Evolutionary conservation across 352 stramenopile genomes (phyloP), one percentile per base, ranked within the genome.

Genomic region (Pythium angustatum): DNA sequence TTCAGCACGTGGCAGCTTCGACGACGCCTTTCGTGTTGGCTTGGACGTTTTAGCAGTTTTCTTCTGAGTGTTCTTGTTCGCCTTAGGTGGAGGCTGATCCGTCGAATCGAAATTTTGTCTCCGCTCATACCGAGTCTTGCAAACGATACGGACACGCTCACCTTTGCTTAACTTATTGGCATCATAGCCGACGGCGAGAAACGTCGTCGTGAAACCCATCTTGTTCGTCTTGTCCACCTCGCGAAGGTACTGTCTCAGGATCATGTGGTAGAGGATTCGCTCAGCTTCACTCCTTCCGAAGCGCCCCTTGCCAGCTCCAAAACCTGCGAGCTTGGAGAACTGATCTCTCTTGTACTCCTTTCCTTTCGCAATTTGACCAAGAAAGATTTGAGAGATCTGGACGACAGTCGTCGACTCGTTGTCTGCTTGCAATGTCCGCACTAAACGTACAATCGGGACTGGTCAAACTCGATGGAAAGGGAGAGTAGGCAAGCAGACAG

Each of bases 231-330:
- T 78, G 55, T 96, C 87, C 43, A 90, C 55, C 76, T 96, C 87
- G 5, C 81, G 72, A 15, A 94, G 54, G 28, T 93, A 96, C 55
- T 96, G 83, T 21, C 83, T 83, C 62, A 96, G 73, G 51, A 96
- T 79, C 87, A 96, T 96, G 72, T 94, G 85, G 62, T 93, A 94
- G 41, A 96, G 63, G 47, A 96, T 90, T 14, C 87, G 78, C 53
- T 96, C 87, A 31, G 91, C 75, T 75, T 96, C 87, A 56, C 82
- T 91, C 22, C 82, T 77, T 41, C 82, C 73, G 52, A 87, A 96
- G 8, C 85, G 80, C 26, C 77, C 73, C 69, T 93, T 91, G 26
- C 81, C 87, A 31, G 78, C 78, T 10, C 85, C 83, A 64, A 83
- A 96, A 0, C 83, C 83, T 36, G 57, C 45, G 14, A 92, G 69